phyloP scores from a whole-genome alignment of 768 basidiomycete species.

The Kwoniella europaea region DNA sequence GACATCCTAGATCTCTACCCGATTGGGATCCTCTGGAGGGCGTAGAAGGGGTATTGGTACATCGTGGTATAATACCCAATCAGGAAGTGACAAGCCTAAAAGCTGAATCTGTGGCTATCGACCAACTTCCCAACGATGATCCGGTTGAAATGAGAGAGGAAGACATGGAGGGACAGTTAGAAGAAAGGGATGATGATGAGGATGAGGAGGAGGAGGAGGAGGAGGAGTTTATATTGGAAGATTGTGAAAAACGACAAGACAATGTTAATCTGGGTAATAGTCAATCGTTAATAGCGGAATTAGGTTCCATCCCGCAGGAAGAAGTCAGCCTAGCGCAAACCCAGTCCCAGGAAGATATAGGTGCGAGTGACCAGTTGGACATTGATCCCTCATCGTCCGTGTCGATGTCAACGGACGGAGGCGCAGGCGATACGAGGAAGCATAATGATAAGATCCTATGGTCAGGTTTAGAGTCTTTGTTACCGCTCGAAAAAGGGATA shows the following conservation, averaged over 20 bases:
- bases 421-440: slow-evolving; percentile 1
- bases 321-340: background rate
- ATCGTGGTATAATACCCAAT: slow-evolving; percentile 1
- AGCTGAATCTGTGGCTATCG: too few relatives aligned
- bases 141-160: background rate
- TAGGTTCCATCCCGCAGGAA: slow-evolving; percentile 1
- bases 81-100: too few relatives aligned
- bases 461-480: slow-evolving; percentile 1
- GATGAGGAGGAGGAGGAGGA: too few relatives aligned
- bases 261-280: background rate
- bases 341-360: background rate
- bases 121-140: background rate
- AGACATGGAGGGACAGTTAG: background rate
- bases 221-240: background rate
- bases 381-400: background rate
- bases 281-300: background rate
- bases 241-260: slow-evolving; percentile 19
- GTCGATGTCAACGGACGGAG: background rate
- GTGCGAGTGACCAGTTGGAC: background rate
- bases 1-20: slow-evolving; percentile 21
- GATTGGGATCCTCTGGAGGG: slow-evolving; percentile 17
- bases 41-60: slow-evolving; percentile 19
- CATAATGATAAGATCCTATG: slow-evolving; percentile 24
- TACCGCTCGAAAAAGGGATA: slow-evolving; percentile 3
- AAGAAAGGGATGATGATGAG: slow-evolving; percentile 9